Conservation (phyloP, 2,329 filamentous ascomycete genomes). For the Botryotinia convoluta region DNA sequence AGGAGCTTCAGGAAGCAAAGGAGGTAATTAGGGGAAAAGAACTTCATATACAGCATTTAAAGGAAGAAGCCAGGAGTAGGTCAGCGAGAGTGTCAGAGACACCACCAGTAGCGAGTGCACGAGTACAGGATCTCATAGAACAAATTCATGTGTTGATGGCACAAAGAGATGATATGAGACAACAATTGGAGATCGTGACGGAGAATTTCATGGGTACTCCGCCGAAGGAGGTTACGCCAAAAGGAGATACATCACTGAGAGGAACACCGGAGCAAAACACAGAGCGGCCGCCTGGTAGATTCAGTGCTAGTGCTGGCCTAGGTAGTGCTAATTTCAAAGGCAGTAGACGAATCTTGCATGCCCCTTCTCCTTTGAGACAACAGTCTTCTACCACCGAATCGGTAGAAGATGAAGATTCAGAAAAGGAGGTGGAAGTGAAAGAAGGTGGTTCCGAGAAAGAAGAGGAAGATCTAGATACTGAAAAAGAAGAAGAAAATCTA, state of each 20-base stretch:
- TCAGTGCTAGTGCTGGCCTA: neutral
- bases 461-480: neutral
- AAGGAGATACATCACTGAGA: neutral
- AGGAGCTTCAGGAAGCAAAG: neutral
- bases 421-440: neutral
- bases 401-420: neutral
- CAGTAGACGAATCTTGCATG: neutral
- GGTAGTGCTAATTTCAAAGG: neutral
- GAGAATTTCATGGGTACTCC: constrained; percentile 4
- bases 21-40: neutral
- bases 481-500: neutral
- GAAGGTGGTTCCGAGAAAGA: neutral
- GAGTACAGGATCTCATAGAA: neutral
- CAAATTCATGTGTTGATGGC: neutral
- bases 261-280: neutral
- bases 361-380: constrained; percentile 5
- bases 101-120: too few relatives aligned
- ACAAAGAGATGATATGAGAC: neutral
- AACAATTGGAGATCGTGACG: constrained; percentile 10
- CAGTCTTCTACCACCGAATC: neutral
- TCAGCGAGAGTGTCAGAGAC: neutral
- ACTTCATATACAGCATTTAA: neutral
- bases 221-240: neutral
- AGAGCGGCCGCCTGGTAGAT: neutral
- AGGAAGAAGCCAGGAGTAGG: neutral